Evolutionary conservation across 1,284 basidiomycete species (phyloP).

Genomic region (Papiliotrema nemorosa): DNA sequence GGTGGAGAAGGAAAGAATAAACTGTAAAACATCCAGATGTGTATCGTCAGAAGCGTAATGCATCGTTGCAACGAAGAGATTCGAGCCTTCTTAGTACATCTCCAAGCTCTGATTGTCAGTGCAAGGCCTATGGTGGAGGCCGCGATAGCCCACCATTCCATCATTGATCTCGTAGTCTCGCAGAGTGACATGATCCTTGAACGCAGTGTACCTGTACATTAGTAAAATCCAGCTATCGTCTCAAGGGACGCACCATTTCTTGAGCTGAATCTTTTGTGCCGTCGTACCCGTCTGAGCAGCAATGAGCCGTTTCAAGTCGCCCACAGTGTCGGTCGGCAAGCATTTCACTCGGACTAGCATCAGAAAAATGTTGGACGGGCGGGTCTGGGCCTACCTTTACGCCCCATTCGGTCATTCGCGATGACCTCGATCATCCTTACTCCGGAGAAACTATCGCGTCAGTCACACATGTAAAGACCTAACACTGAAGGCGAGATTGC

Average conservation of each 20-base stretch:
- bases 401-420: slow-evolving; percentile 92
- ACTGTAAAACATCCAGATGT: slow-evolving; percentile 11
- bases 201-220: slow-evolving; percentile 72
- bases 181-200: slow-evolving; percentile 92
- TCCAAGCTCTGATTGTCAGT: slow-evolving; percentile 62
- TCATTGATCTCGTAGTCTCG: slow-evolving; percentile 92
- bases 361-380: slow-evolving; percentile 3
- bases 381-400: slow-evolving; percentile 66
- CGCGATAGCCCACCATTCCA: slow-evolving; percentile 61
- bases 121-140: not conserved
- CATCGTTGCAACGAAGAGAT: not conserved
- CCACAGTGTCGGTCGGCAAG: slow-evolving; percentile 91
- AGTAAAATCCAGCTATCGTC: not conserved
- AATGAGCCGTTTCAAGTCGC: slow-evolving; percentile 94
- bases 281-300: slow-evolving; percentile 94
- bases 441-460: not conserved
- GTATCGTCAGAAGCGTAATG: not conserved
- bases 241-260: slow-evolving; percentile 75
- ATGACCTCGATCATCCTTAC: slow-evolving; percentile 68
- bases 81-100: too few relatives aligned
- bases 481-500: not conserved
- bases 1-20: slow-evolving; percentile 16
- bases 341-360: slow-evolving; percentile 81
- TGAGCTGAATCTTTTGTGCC: slow-evolving; percentile 78
- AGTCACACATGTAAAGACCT: not conserved